phyloP scores from a whole-genome alignment of 768 basidiomycete species.

The Pilatotrama ljubarskyi region DNA sequence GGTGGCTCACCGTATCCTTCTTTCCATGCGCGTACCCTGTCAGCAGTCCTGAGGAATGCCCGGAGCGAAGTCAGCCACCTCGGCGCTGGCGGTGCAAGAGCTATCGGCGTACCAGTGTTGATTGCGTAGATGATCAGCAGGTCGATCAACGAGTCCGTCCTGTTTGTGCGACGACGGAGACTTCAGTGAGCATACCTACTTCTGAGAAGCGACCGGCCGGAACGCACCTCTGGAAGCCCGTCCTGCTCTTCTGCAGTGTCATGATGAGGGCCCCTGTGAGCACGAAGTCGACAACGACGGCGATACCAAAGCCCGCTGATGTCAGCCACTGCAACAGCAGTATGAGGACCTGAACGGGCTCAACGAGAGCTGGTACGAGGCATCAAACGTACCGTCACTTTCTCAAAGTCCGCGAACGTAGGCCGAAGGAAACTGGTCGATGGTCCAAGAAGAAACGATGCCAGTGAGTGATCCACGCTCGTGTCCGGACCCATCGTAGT shows the following conservation, averaged over 20 bases:
- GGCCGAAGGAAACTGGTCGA: conserved; percentile 1
- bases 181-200: not conserved
- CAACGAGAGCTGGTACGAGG: too few species aligned
- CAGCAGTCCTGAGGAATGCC: not conserved
- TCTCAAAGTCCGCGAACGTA: not conserved
- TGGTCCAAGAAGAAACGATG: too few species aligned
- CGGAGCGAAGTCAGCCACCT: not conserved
- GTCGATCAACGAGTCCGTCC: conserved; percentile 5
- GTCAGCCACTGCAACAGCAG: not conserved
- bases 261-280: conserved; percentile 9
- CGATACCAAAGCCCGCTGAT: not conserved
- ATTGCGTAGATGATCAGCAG: conserved; percentile 4
- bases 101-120: conserved; percentile 3
- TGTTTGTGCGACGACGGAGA: not conserved
- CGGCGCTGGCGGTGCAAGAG: not conserved
- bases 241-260: not conserved
- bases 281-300: conserved; percentile 2
- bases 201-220: not conserved
- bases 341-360: not conserved
- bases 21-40: not conserved
- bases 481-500: too few species aligned
- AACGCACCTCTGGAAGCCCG: not conserved
- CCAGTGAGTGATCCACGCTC: too few species aligned
- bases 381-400: not conserved
- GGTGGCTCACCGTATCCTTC: too few species aligned